These are phyloP conservation scores for Endotrypanum monterogeii DNA, from an alignment of 208 protist genomes.

Conservation along the genomic window DNA sequence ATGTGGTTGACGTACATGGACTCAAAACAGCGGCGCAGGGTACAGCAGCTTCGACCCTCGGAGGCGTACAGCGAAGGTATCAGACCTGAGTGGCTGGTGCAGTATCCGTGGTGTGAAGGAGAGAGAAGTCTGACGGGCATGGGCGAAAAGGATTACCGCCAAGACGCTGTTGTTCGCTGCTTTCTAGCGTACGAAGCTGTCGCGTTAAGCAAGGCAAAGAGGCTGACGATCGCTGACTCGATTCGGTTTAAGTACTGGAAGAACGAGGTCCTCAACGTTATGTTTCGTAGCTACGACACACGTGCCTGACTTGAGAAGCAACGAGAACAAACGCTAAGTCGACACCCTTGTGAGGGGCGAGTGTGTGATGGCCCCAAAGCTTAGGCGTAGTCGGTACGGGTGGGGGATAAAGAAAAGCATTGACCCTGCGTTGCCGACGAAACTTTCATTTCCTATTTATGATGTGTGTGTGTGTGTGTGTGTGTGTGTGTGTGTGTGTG, in stretches of 20 bases:
- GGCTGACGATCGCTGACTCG: constrained; percentile 45
- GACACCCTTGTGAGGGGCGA: too few species aligned
- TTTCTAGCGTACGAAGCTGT: constrained; percentile 51
- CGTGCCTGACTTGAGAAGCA: not conserved
- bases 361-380: too few species aligned
- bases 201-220: constrained; percentile 58
- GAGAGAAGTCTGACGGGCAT: not conserved
- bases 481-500: not conserved
- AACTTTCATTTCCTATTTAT: not conserved
- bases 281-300: constrained; percentile 57
- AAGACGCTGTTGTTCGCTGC: constrained; percentile 7
- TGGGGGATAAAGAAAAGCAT: not conserved
- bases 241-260: constrained; percentile 84
- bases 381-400: not conserved
- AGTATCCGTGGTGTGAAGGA: constrained; percentile 12
- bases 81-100: constrained; percentile 15
- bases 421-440: not conserved
- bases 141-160: not conserved
- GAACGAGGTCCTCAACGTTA: constrained; percentile 44
- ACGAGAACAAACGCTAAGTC: too few species aligned
- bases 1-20: constrained; percentile 63
- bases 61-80: constrained; percentile 45
- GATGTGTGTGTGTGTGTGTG: not conserved
- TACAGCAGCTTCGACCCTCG: constrained; percentile 34
- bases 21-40: constrained; percentile 14